Evolutionary conservation across 257 asterid species (phyloP), one percentile per base, ranked within the genome.

Genomic region (Solanum chiquidenum): DNA sequence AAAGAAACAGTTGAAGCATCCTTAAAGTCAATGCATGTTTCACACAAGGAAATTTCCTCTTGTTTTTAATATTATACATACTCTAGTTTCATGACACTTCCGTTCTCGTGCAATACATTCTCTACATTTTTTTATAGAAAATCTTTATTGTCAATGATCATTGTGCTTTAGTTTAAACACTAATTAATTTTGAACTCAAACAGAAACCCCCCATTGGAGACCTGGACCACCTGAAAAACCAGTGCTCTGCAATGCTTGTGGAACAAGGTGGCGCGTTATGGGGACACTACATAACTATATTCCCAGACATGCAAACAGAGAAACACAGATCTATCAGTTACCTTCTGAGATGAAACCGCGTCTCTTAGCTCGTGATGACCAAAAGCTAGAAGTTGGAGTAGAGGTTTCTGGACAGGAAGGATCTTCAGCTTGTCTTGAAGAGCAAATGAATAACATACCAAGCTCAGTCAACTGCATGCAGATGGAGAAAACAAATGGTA

Each of bases 181-280:
- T 58, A 69, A 40, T 1, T 8, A 40, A 31, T 38, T 71, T 82
- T 13, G 12, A 77, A 42, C 35, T 62, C 40, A 62, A 58, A 13
- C 60, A 90, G 90, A 29, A n/a, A 84, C 87, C 31, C 86, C 86
- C 25, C 87, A 85, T 6, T 90, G 92, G 91, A 88, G 90, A 33
- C 14, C 34, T 5, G 89, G 92, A 31, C 92, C 90, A 20, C 80
- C 87, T 14, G 88, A 87, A 69, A 89, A 90, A 12, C 92, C 89
- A n/a, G 88, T 90, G 20, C 42, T 90, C 6, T 90, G 92, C 88
- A 87, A 90, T 79, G 89, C 90, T 34, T 90, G 91, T 64, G 91
- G 89, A 89, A 25, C 89, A 12, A 60, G 92, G 66, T 89, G 91
- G 91, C 84, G 62, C 60, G 13, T 52, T 38, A 89, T 49, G 84